Evolutionary conservation across 352 stramenopile species (phyloP).

Genomic region (Globisporangium heterothallicum): DNA sequence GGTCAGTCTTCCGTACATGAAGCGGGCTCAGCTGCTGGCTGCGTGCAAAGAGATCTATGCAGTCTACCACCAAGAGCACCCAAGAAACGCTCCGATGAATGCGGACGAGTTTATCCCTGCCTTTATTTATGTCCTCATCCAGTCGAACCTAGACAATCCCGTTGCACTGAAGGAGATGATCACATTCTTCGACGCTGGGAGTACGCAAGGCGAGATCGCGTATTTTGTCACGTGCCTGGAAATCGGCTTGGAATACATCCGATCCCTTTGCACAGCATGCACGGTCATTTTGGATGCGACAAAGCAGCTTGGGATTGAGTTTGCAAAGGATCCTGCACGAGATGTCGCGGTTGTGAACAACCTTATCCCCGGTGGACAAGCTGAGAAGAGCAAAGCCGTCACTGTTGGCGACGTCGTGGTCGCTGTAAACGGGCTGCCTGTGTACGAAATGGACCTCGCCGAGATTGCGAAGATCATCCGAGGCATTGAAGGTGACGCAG

Average conservation of each 20-base stretch:
- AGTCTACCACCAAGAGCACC: slow-evolving; percentile 67
- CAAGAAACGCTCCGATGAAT: slow-evolving; percentile 69
- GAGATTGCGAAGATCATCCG: slow-evolving; percentile 75
- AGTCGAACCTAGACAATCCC: slow-evolving; percentile 60
- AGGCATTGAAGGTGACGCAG: slow-evolving; percentile 59
- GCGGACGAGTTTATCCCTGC: slow-evolving; percentile 84
- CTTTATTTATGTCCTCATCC: slow-evolving; percentile 86
- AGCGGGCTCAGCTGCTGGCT: slow-evolving; percentile 63
- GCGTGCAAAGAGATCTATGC: slow-evolving; percentile 84
- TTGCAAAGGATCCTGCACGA: slow-evolving; percentile 40
- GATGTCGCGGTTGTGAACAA: slow-evolving; percentile 58
- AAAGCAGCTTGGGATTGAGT: slow-evolving; percentile 73
- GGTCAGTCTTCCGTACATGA: slow-evolving; percentile 78
- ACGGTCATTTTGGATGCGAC: slow-evolving; percentile 69
- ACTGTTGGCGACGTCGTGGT: slow-evolving; percentile 68
- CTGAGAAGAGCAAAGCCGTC: slow-evolving; percentile 53
- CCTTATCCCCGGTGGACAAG: slow-evolving; percentile 54
- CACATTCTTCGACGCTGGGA: slow-evolving; percentile 67
- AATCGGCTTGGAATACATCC: slow-evolving; percentile 86
- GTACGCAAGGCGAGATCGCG: slow-evolving; percentile 67
- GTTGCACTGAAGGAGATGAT: slow-evolving; percentile 76
- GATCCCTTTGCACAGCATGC: slow-evolving; percentile 75
- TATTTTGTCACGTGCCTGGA: slow-evolving; percentile 87
- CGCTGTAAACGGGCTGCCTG: slow-evolving; percentile 70
- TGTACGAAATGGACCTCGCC: slow-evolving; percentile 74